Base-by-base conservation (phyloP, 148 eudicot genomes). In the Rhododendron mucronatum region DNA sequence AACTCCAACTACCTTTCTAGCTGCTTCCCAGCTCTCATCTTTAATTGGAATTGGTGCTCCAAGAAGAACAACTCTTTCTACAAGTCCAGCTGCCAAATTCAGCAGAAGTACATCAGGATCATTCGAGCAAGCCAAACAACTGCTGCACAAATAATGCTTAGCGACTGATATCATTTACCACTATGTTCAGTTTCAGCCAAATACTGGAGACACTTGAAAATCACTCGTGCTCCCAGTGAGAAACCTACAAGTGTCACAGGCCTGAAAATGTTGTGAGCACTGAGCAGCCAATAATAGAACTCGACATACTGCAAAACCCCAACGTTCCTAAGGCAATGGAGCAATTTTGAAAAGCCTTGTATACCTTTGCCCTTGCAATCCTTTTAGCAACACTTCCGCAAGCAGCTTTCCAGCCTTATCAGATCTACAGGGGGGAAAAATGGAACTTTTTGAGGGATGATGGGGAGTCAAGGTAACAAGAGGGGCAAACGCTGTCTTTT, bases 361-460 rank as follows among this genome's bases (percentile, higher is more conserved):
- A 71, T 90, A 97, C 98, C 99, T 94, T 87, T 95, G 92, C 53
- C 99, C 99, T 86, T 97, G 99, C 88, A 95, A 86, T 73, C 98
- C 99, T 87, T 94, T 94, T 82, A 91, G 53, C 28, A 97, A 87
- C 82, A 97, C 98, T 89, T 97, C 98, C 73, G 99, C 98, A 80
- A 97, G 99, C 79, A 97, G 88, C 87, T 91, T 94, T 88, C 99
- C 99, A 37, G 99, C 99, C 93, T 97, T 97, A 88, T 97, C 98
- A 28, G 99, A 94, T 91, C 99, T 97, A 57, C 55, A 51, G 81
- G 37, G 39, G 41, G 20, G 11, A 5, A 28, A 69, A 71, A 13
- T 13, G 41, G 14, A 28, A 33, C 41, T 30, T 71, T 23, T n/a
- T 13, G 76, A 33, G 41, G 39, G 41, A 71, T 14, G 20, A 71